These are phyloP conservation scores for Hypoxylon sp. DNA, from an alignment of 2,329 filamentous ascomycete species.

Conservation along the genomic window DNA sequence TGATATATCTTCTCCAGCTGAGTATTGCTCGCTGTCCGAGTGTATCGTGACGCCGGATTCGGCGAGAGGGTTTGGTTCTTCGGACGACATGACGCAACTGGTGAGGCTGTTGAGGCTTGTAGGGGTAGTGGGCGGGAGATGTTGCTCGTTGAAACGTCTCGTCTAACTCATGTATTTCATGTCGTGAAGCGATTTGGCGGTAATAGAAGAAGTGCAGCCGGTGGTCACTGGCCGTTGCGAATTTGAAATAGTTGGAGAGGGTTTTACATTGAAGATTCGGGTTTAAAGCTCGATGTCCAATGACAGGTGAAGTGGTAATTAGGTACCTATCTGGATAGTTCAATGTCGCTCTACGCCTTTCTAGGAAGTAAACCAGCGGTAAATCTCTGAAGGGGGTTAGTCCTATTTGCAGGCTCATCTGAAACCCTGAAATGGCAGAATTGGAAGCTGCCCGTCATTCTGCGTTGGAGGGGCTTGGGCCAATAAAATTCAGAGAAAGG, in stretches of 20 bases:
- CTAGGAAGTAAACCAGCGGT: conserved; percentile 1
- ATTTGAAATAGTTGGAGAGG: conserved; percentile 31
- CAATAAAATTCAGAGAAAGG: not conserved
- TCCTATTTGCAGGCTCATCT: not conserved
- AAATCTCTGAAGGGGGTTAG: conserved; percentile 12
- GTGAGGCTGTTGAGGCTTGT: not conserved
- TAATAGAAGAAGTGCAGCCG: not conserved
- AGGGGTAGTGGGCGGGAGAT: not conserved
- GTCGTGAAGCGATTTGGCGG: not conserved
- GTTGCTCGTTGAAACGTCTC: not conserved
- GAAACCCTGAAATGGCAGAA: not conserved
- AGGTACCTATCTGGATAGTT: not conserved
- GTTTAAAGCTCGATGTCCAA: conserved; percentile 17
- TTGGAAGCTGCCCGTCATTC: conserved; percentile 34
- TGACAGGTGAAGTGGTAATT: not conserved
- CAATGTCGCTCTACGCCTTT: conserved; percentile 8
- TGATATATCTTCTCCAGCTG: conserved; percentile 71
- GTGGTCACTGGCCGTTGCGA: not conserved
- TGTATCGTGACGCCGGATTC: conserved; percentile 82
- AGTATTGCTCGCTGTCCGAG: conserved; percentile 88
- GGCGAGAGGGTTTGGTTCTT: conserved; percentile 68
- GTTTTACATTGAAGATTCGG: conserved; percentile 31
- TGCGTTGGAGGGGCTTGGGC: conserved; percentile 18
- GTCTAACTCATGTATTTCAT: conserved; percentile 13
- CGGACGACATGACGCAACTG: conserved; percentile 63